A percentile compares a stretch with the other conserved stretches of the same genome.
phyloP scores from a whole-genome alignment of 805 yeast species.

The Monosporozyma siamensis region DNA sequence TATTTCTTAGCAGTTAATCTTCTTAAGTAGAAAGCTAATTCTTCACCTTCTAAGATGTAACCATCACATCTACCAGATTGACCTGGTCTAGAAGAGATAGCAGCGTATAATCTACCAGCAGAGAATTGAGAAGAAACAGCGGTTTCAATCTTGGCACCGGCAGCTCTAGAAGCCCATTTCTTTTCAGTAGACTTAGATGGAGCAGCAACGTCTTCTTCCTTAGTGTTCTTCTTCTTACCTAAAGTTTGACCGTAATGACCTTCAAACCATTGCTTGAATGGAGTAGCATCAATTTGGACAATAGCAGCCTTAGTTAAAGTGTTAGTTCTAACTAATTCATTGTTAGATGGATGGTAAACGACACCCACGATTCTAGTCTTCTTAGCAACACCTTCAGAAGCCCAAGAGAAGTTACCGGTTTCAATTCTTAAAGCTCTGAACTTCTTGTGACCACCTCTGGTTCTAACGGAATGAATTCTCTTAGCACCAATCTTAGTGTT shows the following conservation, averaged over 20 bases:
- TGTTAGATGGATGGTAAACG: constrained; percentile 98
- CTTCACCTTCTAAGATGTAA: constrained; percentile 99
- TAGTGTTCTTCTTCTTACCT: constrained; percentile 60
- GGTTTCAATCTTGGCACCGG: constrained; percentile 72
- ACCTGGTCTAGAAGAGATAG: constrained; percentile 99
- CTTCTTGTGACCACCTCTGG: constrained; percentile 99
- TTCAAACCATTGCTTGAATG: constrained; percentile 99
- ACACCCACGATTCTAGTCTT: constrained; percentile 98
- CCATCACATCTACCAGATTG: constrained; percentile 99
- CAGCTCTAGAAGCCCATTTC: constrained; percentile 90
- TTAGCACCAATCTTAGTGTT: constrained; percentile 98
- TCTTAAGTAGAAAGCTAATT: constrained; percentile 99
- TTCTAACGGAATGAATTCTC: constrained; percentile 98
- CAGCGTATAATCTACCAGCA: constrained; percentile 98
- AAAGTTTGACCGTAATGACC: constrained; percentile 91
- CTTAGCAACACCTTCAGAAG: constrained; percentile 95
- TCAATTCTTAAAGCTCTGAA: constrained; percentile 99
- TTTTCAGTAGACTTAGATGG: constrained; percentile 75
- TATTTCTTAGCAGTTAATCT: constrained; percentile 99
- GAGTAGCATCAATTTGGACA: constrained; percentile 99
- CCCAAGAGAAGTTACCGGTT: constrained; percentile 99
- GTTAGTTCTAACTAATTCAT: constrained; percentile 99
- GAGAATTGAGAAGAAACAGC: constrained; percentile 94
- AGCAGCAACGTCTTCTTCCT: constrained; percentile 53
- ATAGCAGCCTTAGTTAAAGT: constrained; percentile 98